Evolutionary conservation across 2,329 filamentous ascomycete species (phyloP).

Genomic region (Trichophyton benhamiae): DNA sequence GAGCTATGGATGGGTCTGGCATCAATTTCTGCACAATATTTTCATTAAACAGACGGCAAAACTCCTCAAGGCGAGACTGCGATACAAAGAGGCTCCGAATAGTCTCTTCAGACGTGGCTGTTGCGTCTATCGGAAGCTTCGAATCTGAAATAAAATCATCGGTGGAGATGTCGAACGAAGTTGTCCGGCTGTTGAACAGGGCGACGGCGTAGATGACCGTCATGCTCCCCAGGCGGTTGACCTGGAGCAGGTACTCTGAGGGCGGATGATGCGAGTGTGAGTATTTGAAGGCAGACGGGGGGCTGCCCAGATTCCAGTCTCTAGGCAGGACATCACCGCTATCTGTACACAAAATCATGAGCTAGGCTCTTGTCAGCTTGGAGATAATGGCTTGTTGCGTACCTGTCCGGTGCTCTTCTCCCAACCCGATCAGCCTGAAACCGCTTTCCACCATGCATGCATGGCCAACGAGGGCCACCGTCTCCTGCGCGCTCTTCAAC

Average conservation of each 20-base stretch:
- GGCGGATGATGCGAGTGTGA: conserved; percentile 77
- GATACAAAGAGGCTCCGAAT: conserved; percentile 60
- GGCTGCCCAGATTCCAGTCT: conserved; percentile 65
- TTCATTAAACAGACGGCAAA: conserved; percentile 60
- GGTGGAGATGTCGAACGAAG: conserved; percentile 59
- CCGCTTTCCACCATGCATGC: conserved; percentile 68
- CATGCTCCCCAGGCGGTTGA: conserved; percentile 70
- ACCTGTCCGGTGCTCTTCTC: conserved; percentile 68
- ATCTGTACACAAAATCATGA: not conserved
- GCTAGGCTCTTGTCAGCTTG: not conserved
- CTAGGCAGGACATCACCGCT: conserved; percentile 45
- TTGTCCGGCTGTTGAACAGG: conserved; percentile 67
- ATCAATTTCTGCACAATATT: conserved; percentile 75
- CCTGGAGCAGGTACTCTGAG: conserved; percentile 69
- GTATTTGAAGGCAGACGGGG: conserved; percentile 70
- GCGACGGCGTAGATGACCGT: conserved; percentile 72
- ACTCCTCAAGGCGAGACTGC: conserved; percentile 52
- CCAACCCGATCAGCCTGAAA: conserved; percentile 71
- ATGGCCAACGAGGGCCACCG: conserved; percentile 70
- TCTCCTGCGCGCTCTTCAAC: conserved; percentile 52
- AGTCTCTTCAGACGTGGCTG: conserved; percentile 19
- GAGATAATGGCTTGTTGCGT: not conserved
- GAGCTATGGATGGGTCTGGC: conserved; percentile 34
- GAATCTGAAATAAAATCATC: conserved; percentile 62
- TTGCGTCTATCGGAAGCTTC: conserved; percentile 41